Percentiles rank a stretch among this genome's conserved stretches.
phyloP scores from a whole-genome alignment of 768 basidiomycete genomes.

The Rhizopogon vinicolor region DNA sequence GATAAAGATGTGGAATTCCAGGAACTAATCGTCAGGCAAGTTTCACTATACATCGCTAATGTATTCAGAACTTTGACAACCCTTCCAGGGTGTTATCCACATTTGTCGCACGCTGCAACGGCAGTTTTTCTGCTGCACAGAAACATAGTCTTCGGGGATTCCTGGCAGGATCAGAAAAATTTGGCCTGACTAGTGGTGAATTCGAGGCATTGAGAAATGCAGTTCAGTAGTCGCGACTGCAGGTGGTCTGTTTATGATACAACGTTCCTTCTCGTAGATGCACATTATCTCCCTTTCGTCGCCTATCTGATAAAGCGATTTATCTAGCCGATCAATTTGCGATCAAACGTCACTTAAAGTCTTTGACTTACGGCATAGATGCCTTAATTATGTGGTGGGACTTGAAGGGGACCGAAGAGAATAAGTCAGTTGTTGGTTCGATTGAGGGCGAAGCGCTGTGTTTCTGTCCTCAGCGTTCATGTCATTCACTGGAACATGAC shows the following conservation, averaged over 20 bases:
- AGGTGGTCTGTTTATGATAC: no score
- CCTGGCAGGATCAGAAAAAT: constrained; percentile 20
- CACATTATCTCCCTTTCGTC: background rate
- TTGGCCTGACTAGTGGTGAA: constrained; percentile 26
- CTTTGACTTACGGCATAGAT: constrained; percentile 17
- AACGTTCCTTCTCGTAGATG: no score
- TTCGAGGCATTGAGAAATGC: constrained; percentile 15
- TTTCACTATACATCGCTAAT: background rate
- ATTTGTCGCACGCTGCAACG: constrained; percentile 40
- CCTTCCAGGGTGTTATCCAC: constrained; percentile 45
- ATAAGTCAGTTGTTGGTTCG: background rate
- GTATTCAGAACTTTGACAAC: constrained; percentile 1
- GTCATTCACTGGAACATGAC: background rate
- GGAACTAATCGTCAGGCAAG: constrained; percentile 57
- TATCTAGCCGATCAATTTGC: constrained; percentile 22
- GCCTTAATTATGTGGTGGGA: constrained; percentile 16
- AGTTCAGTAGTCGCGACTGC: background rate
- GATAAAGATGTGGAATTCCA: constrained; percentile 60
- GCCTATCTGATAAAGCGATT: constrained; percentile 9
- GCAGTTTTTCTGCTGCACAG: constrained; percentile 25
- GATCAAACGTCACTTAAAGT: background rate
- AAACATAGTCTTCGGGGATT: constrained; percentile 23
- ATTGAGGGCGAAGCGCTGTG: background rate
- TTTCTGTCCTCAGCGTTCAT: background rate
- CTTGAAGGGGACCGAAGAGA: background rate